phyloP scores from a whole-genome alignment of 1,284 basidiomycete species.

The Pholiota adiposa region DNA sequence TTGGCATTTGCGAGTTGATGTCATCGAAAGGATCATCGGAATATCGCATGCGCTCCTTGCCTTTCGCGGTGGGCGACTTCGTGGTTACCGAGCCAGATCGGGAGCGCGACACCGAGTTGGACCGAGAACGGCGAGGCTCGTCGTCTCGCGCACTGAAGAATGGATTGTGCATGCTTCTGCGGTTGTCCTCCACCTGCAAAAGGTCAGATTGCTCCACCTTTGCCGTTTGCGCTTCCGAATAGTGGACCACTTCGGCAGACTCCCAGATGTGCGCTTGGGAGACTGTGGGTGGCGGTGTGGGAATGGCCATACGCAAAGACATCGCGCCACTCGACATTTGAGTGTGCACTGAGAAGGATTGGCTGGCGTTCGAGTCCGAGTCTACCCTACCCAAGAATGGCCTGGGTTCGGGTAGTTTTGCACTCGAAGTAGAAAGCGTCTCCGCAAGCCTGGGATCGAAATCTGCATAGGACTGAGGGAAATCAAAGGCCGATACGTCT shows the following conservation, averaged over 20 bases:
- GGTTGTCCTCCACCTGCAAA: slow-evolving; percentile 42
- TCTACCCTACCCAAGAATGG: slow-evolving; percentile 47
- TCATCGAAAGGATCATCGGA: slow-evolving; percentile 34
- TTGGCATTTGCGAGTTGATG: slow-evolving; percentile 27
- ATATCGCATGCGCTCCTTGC: slow-evolving; percentile 30
- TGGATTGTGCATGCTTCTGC: slow-evolving; percentile 57
- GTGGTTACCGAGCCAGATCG: slow-evolving; percentile 29
- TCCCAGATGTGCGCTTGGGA: slow-evolving; percentile 66
- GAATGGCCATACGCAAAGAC: slow-evolving; percentile 58
- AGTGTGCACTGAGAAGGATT: slow-evolving; percentile 51
- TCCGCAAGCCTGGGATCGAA: slow-evolving; percentile 59
- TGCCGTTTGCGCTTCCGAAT: slow-evolving; percentile 36
- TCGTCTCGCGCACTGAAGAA: slow-evolving; percentile 59
- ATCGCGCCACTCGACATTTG: slow-evolving; percentile 40
- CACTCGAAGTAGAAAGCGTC: slow-evolving; percentile 44
- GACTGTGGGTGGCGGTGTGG: slow-evolving; percentile 57
- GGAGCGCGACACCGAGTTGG: slow-evolving; percentile 24
- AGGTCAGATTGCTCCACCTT: slow-evolving; percentile 39
- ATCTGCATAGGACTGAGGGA: slow-evolving; percentile 47
- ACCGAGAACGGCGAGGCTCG: slow-evolving; percentile 15
- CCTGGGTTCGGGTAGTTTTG: slow-evolving; percentile 41
- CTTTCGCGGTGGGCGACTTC: slow-evolving; percentile 35
- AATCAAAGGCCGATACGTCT: slow-evolving; percentile 38
- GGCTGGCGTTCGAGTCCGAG: slow-evolving; percentile 52
- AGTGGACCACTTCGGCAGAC: slow-evolving; percentile 67